phyloP scores from a whole-genome alignment of 345 rosid genomes.

The Arabis hirsuta region DNA sequence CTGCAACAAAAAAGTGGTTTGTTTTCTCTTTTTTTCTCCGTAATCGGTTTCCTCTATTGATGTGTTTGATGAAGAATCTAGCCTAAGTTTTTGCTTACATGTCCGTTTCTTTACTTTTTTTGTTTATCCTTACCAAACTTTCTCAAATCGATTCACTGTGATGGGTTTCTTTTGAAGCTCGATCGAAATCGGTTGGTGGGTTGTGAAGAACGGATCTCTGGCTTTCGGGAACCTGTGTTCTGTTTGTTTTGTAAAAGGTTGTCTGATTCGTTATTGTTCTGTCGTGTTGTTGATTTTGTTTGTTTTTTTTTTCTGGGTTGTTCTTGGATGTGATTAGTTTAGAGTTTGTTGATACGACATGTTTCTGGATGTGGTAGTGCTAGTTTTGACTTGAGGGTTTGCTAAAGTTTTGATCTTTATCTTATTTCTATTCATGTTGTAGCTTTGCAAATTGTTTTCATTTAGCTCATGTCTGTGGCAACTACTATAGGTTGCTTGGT shows the following conservation, averaged over 20 bases:
- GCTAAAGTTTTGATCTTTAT: slow-evolving; percentile 31
- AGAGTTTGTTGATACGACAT: background rate
- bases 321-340: background rate
- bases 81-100: background rate
- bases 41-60: slow-evolving; percentile 35
- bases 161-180: background rate
- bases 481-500: slow-evolving; percentile 19
- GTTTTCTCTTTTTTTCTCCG: slow-evolving; percentile 26
- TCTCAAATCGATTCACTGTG: slow-evolving; percentile 32
- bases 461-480: slow-evolving; percentile 5
- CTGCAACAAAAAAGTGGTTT: slow-evolving; percentile 15
- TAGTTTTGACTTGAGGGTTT: background rate
- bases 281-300: background rate
- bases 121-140: slow-evolving; percentile 23
- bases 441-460: background rate
- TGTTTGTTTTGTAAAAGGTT: background rate
- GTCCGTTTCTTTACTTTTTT: background rate
- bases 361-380: slow-evolving; percentile 5
- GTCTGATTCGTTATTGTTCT: slow-evolving; percentile 6
- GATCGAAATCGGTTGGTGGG: slow-evolving; percentile 33
- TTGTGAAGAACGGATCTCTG: slow-evolving; percentile 30
- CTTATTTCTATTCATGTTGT: background rate
- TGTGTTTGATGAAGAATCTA: slow-evolving; percentile 33
- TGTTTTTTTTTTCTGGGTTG: background rate
- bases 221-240: no score